phyloP scores from a whole-genome alignment of 2,329 filamentous ascomycete genomes.

The Neonectria faginata region DNA sequence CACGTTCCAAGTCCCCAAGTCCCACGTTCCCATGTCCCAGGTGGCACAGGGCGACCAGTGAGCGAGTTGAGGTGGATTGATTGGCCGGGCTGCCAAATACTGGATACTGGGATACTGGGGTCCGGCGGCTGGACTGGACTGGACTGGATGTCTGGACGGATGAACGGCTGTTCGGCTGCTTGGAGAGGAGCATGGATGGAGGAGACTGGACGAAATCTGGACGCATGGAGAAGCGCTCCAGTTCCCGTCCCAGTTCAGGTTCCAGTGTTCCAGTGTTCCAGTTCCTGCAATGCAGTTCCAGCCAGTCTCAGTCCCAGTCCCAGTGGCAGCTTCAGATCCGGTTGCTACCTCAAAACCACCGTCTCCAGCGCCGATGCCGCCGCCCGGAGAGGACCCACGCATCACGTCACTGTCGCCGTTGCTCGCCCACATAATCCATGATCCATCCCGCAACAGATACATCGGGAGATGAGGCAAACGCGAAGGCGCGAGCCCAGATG shows the following conservation, averaged over 20 bases:
- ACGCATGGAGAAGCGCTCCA: slow-evolving; percentile 10
- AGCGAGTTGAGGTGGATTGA: slow-evolving; percentile 5
- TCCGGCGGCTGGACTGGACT: neutral
- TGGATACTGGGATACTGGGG: neutral
- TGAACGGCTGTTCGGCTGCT: neutral
- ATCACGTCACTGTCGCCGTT: slow-evolving; percentile 2
- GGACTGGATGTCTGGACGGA: neutral
- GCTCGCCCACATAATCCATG: neutral
- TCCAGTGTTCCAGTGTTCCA: neutral
- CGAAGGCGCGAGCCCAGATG: slow-evolving; percentile 2
- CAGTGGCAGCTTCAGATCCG: neutral
- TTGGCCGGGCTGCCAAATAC: slow-evolving; percentile 8
- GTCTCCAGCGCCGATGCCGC: neutral
- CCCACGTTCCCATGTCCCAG: slow-evolving; percentile 13
- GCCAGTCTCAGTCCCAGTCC: neutral
- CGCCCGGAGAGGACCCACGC: slow-evolving; percentile 2
- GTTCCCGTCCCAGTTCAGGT: neutral
- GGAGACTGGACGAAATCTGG: neutral
- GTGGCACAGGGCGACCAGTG: slow-evolving; percentile 20
- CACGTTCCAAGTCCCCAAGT: slow-evolving; percentile 10
- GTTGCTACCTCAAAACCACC: neutral
- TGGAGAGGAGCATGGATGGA: neutral
- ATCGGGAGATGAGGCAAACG: slow-evolving; percentile 4
- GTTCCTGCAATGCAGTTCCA: neutral
- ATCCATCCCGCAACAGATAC: neutral